Base-by-base conservation (phyloP, 1,139 yeast species). In the Candida tropicalis region DNA sequence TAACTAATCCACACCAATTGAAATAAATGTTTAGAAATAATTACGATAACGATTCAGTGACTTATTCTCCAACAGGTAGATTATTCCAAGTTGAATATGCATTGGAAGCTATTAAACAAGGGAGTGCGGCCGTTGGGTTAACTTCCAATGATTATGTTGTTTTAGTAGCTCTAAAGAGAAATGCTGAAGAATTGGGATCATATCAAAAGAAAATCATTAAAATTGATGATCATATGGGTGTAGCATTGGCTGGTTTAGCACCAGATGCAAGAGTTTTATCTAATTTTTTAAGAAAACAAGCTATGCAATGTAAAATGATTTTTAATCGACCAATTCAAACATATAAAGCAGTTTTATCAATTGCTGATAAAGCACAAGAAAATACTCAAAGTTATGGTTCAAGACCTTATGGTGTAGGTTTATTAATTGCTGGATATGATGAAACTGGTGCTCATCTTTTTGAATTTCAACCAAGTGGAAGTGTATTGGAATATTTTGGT, bases 351-450 rank as follows among this genome's bases (percentile, higher is more conserved):
- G 97, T 89, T 12, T 75, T 81, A 55, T 72, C 91, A 44, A 81
- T 93, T 59, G 97, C 97, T 28, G 97, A 91, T 66, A 93, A 93
- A 70, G 99, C 99, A 0, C 99, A 93, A 68, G 84, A 82, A 55
- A 93, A 93, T 68, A 93, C 99, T 37, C 99, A 93, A 68, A 84
- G 89, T 48, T 90, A 93, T 58, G 99, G 98, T 9, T 85, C 95
- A 12, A 83, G 99, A 64, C 99, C 99, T 11, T 93, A 93, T 62
- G 99, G 99, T 51, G 99, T 93, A 16, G 99, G 99, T 4, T 75
- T 93, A 52, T 72, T 93, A 49, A 80, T 93, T 42, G 84, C 89
- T n/a, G 99, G 99, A 16, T 80, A 81, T 60, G 99, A 93, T 63
- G 96, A 87, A 60, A 79, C 90, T 29, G 99, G 99, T 9, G 87